Percentiles rank a stretch among this genome's conserved stretches.
Evolutionary conservation across 2,329 filamentous ascomycete genomes (phyloP).

Genomic region (Dactylellina drechsleri): DNA sequence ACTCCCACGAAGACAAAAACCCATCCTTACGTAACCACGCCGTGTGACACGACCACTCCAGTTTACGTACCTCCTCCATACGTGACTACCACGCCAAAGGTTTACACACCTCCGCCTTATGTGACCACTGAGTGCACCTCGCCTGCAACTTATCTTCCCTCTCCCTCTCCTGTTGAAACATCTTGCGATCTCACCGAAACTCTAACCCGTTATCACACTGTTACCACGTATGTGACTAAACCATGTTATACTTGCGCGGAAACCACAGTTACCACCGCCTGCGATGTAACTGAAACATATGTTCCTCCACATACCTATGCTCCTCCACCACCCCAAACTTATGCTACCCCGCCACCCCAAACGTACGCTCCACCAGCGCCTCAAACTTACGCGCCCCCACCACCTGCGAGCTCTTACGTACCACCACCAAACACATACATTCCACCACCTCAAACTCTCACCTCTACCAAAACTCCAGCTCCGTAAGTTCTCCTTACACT

Average conservation of each 20-base stretch:
- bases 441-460: conserved; percentile 27
- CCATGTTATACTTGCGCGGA: too few species aligned
- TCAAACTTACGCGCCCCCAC: conserved; percentile 9
- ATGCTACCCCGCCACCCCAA: not conserved
- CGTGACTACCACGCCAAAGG: too few species aligned
- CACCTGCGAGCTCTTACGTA: not conserved
- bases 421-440: conserved; percentile 15
- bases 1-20: not conserved
- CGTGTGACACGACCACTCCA: not conserved
- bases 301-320: conserved; percentile 4
- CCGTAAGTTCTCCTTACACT: conserved; percentile 38
- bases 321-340: conserved; percentile 5
- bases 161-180: not conserved
- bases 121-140: not conserved
- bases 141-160: not conserved
- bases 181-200: too few species aligned
- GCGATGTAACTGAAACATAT: not conserved
- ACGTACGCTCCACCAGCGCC: conserved; percentile 2
- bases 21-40: not conserved
- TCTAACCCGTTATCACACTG: too few species aligned
- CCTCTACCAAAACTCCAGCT: conserved; percentile 27
- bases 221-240: too few species aligned
- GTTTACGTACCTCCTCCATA: not conserved
- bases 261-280: too few species aligned
- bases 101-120: conserved; percentile 6